Evolutionary conservation across 2,329 filamentous ascomycete species (phyloP), one percentile per base, ranked within the genome.

Genomic region (Xylariaceae sp.): DNA sequence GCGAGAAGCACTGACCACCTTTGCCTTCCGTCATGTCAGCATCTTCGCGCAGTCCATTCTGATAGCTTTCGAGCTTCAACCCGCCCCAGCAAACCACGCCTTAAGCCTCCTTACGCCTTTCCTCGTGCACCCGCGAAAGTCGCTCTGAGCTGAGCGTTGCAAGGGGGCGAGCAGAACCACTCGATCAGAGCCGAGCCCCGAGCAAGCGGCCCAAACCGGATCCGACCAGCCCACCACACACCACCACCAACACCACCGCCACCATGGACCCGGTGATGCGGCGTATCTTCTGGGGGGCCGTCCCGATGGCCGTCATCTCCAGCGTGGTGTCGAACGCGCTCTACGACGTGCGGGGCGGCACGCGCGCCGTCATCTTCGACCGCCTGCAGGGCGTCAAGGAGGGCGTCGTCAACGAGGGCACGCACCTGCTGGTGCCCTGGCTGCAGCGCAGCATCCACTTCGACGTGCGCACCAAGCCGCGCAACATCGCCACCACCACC

Each of bases 321-420:
- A 72, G 76, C 36, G 54, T 90, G 40, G 67, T 76, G 46, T 81
- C 88, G 61, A 75, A 85, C 46, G 86, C 88, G 38, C 77, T 98
- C 43, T 98, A 95, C 79, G 92, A 98, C 63, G 92, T 98, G 58
- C 89, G 87, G 60, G 92, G 92, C 58, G 92, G 92, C 52, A 83
- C 82, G 44, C 80, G 92, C 55, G 92, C 92, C 42, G 89, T 98
- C 65, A 98, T 98, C 69, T 98, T 98, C 70, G 93, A 98, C 70
- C 75, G 92, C 45, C 48, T 96, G 49, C 75, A 79, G 32, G 92
- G 92, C 67, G 92, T 98, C 46, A 90, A 93, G 70, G 90, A 98
- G 49, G 67, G 75, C 31, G 92, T 98, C 37, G 70, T 92, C 53
- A 94, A 88, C 62, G 92, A 98, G 68, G 92, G 92, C 56, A 98